Base-by-base conservation (phyloP, 805 yeast species). In the Candida caryicola region DNA sequence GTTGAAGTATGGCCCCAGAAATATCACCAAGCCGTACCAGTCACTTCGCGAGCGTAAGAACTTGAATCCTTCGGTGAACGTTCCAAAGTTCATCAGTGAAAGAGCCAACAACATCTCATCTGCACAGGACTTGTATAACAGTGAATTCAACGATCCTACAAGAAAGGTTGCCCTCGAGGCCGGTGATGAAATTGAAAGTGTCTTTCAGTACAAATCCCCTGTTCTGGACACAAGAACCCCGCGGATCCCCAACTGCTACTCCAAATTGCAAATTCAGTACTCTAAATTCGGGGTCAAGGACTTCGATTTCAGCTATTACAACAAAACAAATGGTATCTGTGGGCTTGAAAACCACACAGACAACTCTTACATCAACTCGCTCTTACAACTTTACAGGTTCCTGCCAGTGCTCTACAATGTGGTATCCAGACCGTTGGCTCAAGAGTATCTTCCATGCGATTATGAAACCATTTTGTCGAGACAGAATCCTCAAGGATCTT, bases 221-320 rank as follows among this genome's bases (percentile, higher is more conserved):
- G 12, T 13, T 13, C n/a, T 17, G 17, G n/a, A 32, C 5, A 18
- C 19, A 17, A n/a, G 19, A 4, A 3, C 14, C 29, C 9, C 23
- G 23, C 49, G 39, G 66, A 74, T 51, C 55, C 96, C 96, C 1
- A 81, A 82, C 36, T 85, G 90, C 25, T 91, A 83, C 63, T 69
- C 80, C 29, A 78, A 81, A 49, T 67, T 87, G 32, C 85, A 82
- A 43, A 85, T 91, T 37, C 75, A 82, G 29, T 91, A 90, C 59
- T 85, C 95, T 40, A 82, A 78, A 51, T 91, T 88, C 60, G 99
- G 99, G 18, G 89, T 93, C 21, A 88, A 84, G 49, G 96, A 89
- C 59, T 93, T 93, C 62, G 96, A 91, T 63, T 91, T 93, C 57
- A 81, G 77, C 37, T 83, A 81, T 51, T 91, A 84, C 66, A 91